These are phyloP conservation scores for Aciculoconidium aculeatum DNA, from an alignment of 805 yeast species.

Conservation along the genomic window DNA sequence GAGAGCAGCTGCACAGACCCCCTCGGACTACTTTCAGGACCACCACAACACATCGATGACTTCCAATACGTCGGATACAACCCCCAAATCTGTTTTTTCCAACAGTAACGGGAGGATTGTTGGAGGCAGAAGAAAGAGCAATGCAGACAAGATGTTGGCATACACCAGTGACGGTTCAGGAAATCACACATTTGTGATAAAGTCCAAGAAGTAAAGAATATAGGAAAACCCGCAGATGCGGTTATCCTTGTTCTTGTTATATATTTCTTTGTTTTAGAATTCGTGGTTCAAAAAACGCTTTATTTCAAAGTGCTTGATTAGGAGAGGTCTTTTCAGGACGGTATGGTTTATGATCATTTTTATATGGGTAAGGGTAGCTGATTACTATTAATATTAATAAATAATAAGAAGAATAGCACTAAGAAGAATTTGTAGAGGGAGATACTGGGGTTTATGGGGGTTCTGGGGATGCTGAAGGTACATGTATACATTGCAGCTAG, in stretches of 20 bases:
- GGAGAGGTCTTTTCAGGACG: too few relatives aligned
- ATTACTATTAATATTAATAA: too few relatives aligned
- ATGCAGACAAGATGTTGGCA: constrained; percentile 33
- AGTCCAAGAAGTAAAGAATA: constrained; percentile 23
- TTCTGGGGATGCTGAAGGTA: too few relatives aligned
- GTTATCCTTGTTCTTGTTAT: too few relatives aligned
- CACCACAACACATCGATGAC: constrained; percentile 3
- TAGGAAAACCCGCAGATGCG: too few relatives aligned
- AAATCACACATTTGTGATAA: constrained; percentile 31
- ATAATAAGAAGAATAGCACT: not conserved
- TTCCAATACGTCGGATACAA: constrained; percentile 5
- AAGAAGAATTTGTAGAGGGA: too few relatives aligned
- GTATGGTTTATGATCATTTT: too few relatives aligned
- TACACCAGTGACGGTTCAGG: constrained; percentile 37
- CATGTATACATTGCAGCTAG: too few relatives aligned
- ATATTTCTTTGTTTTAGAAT: too few relatives aligned
- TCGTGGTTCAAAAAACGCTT: too few relatives aligned
- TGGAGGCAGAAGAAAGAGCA: constrained; percentile 17
- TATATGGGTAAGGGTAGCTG: too few relatives aligned
- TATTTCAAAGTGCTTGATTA: too few relatives aligned
- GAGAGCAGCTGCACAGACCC: constrained; percentile 7
- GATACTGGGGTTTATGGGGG: constrained; percentile 3
- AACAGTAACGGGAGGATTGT: constrained; percentile 20
- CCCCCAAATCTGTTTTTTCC: constrained; percentile 19
- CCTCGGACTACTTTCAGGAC: constrained; percentile 14